Evolutionary conservation across 768 basidiomycete species (phyloP).

Genomic region (Pholiota microspora): DNA sequence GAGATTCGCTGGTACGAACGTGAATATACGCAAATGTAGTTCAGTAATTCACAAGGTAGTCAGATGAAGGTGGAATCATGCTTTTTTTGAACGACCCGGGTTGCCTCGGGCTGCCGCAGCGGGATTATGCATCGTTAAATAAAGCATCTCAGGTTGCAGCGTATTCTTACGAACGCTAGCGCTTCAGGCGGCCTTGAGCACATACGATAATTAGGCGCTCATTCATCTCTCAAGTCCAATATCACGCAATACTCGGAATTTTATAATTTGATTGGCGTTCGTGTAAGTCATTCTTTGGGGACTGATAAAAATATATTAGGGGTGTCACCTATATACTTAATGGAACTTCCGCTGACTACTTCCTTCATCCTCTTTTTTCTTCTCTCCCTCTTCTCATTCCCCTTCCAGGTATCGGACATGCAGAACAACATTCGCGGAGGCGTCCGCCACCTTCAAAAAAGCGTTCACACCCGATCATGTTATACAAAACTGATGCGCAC

Average conservation of each 20-base stretch:
- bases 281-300: slow-evolving; percentile 11
- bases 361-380: slow-evolving; percentile 8
- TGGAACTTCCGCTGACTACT: not conserved
- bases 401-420: slow-evolving; percentile 12
- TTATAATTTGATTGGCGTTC: slow-evolving; percentile 2
- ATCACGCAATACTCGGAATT: slow-evolving; percentile 12
- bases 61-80: not conserved
- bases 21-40: not conserved
- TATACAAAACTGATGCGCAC: slow-evolving; percentile 10
- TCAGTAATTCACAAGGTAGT: slow-evolving; percentile 5
- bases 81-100: slow-evolving; percentile 1
- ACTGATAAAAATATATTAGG: slow-evolving; percentile 3
- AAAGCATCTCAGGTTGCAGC: not conserved
- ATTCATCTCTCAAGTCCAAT: not conserved
- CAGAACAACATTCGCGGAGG: slow-evolving; percentile 18
- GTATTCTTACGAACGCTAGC: too few species aligned
- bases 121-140: not conserved
- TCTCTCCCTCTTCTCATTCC: slow-evolving; percentile 9
- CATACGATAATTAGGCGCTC: not conserved
- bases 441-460: slow-evolving; percentile 14
- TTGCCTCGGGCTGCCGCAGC: slow-evolving; percentile 4
- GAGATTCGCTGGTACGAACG: not conserved
- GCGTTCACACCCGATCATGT: slow-evolving; percentile 13
- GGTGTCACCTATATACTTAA: not conserved
- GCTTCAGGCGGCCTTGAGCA: too few species aligned